Evolutionary conservation across 202 grass and related monocot species (phyloP), one percentile per base, ranked within the genome.

Genomic region (Sporobolus alterniflorus): DNA sequence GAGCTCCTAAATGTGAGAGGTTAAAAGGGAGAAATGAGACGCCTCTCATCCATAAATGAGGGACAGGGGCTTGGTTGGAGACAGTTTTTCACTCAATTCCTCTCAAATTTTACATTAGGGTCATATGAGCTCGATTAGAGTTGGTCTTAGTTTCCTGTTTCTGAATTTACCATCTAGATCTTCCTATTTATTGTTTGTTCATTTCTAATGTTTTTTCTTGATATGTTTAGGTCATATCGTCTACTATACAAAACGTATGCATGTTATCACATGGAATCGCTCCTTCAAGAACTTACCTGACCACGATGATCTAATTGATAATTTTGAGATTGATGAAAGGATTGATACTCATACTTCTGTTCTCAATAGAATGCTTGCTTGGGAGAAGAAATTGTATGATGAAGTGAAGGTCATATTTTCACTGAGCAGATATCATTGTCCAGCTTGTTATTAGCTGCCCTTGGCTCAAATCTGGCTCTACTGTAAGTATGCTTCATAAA

Each of bases 401-500:
- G 96, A 98, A 91, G 92, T 93, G 79, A 98, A 95, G 92, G 96
- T 98, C 90, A 82, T 83, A n/a, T n/a, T n/a, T n/a, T n/a, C n/a
- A n/a, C n/a, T n/a, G n/a, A 73, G 51, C 88, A 98, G 95, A 89
- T 88, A 79, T 75, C 49, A 82, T 93, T 74, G 84, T 93, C 76
- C 95, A 98, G n/a, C 95, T 98, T 60, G 51, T 88, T 41, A 93
- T 95, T 86, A 94, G 88, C 64, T 95, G 88, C 63, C 86, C 92
- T 78, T 81, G 65, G 51, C 57, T 94, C 43, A 75, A 71, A 69
- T 51, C 82, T 74, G 88, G 92, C 60, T 84, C 84, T 83, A 84
- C 82, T 72, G 95, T 98, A 87, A 94, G 90, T 74, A 52, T 32
- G 28, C 48, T 85, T 49, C 64, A 46, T 10, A 21, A 2, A 44